A percentile compares a stretch with the other conserved stretches of the same genome.
These are phyloP conservation scores for Aspergillus heteromorphus DNA, from an alignment of 495 filamentous ascomycete species.

Conservation along the genomic window DNA sequence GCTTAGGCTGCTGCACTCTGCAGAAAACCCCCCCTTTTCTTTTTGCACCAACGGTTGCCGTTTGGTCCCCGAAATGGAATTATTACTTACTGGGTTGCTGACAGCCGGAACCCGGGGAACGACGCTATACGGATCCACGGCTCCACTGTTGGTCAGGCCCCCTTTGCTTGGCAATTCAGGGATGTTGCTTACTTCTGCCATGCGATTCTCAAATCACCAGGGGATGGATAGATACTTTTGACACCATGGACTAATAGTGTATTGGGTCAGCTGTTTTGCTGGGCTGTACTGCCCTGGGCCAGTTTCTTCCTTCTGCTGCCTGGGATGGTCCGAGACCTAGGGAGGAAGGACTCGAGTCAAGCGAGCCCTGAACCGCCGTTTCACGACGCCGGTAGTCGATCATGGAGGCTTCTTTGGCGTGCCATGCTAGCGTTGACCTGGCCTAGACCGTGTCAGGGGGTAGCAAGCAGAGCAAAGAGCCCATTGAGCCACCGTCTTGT, in stretches of 20 bases:
- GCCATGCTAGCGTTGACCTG: neutral
- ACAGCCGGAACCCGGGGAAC: neutral
- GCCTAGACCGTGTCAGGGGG: constrained; percentile 1
- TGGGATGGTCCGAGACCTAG: neutral
- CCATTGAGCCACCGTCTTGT: neutral
- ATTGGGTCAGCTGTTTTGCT: no score
- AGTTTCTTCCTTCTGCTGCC: no score
- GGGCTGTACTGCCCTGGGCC: no score
- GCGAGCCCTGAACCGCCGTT: neutral
- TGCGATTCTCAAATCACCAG: no score
- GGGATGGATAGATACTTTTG: no score
- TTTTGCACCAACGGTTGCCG: neutral
- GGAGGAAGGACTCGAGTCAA: neutral
- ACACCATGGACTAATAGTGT: no score
- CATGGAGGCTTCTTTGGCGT: neutral
- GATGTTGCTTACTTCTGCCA: neutral
- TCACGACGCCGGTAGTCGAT: neutral
- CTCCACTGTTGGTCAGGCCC: neutral
- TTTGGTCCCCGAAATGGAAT: no score
- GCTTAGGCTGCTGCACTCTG: neutral
- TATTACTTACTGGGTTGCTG: no score
- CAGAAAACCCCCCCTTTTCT: neutral
- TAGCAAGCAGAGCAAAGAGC: neutral
- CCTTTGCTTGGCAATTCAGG: neutral
- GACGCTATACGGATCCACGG: neutral